Percentiles rank a stretch among this genome's conserved stretches.
These are phyloP conservation scores for Geum urbanum DNA, from an alignment of 306 rosid genomes.

Conservation along the genomic window DNA sequence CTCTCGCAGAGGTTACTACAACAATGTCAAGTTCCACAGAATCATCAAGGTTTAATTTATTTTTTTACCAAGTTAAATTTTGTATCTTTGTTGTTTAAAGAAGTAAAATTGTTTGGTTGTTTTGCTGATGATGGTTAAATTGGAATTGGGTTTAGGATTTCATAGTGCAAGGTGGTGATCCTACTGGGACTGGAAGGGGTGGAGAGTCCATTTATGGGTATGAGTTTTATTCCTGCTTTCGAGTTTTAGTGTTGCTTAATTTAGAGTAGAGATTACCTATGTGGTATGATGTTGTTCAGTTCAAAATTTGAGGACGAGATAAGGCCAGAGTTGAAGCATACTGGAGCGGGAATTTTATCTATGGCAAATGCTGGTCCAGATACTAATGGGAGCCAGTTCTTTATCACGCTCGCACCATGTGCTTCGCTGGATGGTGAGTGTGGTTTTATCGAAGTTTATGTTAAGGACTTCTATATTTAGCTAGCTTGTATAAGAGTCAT, in stretches of 20 bases:
- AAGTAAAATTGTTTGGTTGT: not conserved
- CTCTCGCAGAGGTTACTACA: slow-evolving; percentile 83
- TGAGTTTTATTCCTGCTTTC: not conserved
- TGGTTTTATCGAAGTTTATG: not conserved
- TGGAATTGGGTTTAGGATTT: slow-evolving; percentile 62
- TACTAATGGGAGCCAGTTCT: slow-evolving; percentile 95
- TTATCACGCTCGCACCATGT: slow-evolving; percentile 90
- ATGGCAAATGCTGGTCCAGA: slow-evolving; percentile 98
- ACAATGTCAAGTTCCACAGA: slow-evolving; percentile 91
- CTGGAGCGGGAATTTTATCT: slow-evolving; percentile 96
- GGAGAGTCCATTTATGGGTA: slow-evolving; percentile 99
- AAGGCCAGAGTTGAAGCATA: slow-evolving; percentile 83
- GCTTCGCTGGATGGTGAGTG: slow-evolving; percentile 85
- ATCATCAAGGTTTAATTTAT: slow-evolving; percentile 66
- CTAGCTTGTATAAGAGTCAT: too few relatives aligned
- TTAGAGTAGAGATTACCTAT: not conserved
- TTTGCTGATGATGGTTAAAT: not conserved
- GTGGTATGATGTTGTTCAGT: slow-evolving; percentile 34
- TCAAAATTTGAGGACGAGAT: slow-evolving; percentile 91
- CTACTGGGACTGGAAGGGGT: slow-evolving; percentile 99
- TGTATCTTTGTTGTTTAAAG: not conserved
- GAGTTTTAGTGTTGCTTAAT: not conserved
- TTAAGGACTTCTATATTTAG: too few relatives aligned
- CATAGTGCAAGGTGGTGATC: slow-evolving; percentile 99
- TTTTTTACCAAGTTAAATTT: not conserved